These are phyloP conservation scores for Yamadazyma kitorensis DNA, from an alignment of 805 yeast genomes.

Conservation along the genomic window DNA sequence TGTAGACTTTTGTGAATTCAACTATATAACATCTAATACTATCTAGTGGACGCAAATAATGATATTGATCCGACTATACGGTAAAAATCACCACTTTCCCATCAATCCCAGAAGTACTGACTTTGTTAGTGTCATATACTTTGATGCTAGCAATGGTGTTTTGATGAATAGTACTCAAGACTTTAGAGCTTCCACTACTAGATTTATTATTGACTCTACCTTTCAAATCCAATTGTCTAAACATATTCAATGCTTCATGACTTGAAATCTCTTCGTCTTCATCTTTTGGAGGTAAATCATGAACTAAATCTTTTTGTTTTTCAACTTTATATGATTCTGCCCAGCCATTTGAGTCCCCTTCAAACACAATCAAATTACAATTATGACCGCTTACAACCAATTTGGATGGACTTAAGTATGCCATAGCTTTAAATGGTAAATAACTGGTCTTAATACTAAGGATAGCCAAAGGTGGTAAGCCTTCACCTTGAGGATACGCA, in stretches of 20 bases:
- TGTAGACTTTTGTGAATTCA: no score
- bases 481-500: constrained; percentile 72
- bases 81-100: constrained; percentile 83
- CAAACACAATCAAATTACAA: constrained; percentile 83
- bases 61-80: no score
- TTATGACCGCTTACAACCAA: constrained; percentile 89
- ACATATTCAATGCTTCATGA: constrained; percentile 85
- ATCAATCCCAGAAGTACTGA: constrained; percentile 77
- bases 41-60: no score
- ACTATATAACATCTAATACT: no score
- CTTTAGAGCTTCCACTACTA: constrained; percentile 27
- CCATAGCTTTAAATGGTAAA: constrained; percentile 76
- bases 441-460: constrained; percentile 59
- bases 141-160: constrained; percentile 77
- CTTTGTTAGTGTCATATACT: constrained; percentile 43
- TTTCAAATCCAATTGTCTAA: constrained; percentile 91
- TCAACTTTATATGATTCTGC: constrained; percentile 57
- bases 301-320: constrained; percentile 38
- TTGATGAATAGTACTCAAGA: constrained; percentile 79
- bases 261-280: constrained; percentile 54
- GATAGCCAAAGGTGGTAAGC: constrained; percentile 59
- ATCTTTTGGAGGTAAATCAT: constrained; percentile 41
- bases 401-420: constrained; percentile 64
- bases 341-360: constrained; percentile 68
- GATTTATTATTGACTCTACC: constrained; percentile 58